Base-by-base conservation (phyloP, 2,329 filamentous ascomycete genomes). In the Alternaria sp. region DNA sequence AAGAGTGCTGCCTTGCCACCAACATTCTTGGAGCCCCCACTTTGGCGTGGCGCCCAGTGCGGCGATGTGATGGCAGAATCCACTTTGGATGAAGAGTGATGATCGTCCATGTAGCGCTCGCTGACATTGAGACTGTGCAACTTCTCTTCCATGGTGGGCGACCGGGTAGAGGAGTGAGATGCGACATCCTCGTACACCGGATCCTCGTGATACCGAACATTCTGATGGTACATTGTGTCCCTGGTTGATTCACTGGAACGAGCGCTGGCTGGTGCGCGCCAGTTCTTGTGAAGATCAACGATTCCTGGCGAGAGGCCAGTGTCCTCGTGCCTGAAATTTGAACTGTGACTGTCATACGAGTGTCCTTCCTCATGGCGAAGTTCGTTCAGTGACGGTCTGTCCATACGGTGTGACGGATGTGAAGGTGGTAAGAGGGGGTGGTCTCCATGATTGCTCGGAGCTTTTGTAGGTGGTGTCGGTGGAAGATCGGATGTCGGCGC, bases 1-100 rank as follows among this genome's bases (percentile, higher is more conserved):
- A 84, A 15, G 78, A 83, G 65, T 23, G 70, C 78, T 25, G 70
- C 70, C 61, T 79, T 81, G 9, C 79, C 76, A 32, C 74, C 75
- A 13, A 74, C 67, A 21, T 74, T 65, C 49, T 76, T 74, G 6
- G 76, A 75, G 12, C 69, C 66, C 8, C 66, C 61, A 6, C 60
- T 61, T 23, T 75, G 71, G 47, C 76, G 65, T 10, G 72, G 67
- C 11, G 61, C 56, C 71, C 70, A 74, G 15, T 63, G 59, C 19
- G 66, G 57, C 23, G 67, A 51, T 25, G 59, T 51, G 12, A 68
- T 57, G 2, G 68, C 59, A 26, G 68, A 72, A 36, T 74, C 72
- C 5, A 67, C 25, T 25, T 68, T 73, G 7, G 61, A 66, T 9
- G 66, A 65, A 44, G 66, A 49, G 25, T 64, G 64, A 32, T 61